phyloP scores from a whole-genome alignment of 2,329 filamentous ascomycete species.

The Venturia carpophila region DNA sequence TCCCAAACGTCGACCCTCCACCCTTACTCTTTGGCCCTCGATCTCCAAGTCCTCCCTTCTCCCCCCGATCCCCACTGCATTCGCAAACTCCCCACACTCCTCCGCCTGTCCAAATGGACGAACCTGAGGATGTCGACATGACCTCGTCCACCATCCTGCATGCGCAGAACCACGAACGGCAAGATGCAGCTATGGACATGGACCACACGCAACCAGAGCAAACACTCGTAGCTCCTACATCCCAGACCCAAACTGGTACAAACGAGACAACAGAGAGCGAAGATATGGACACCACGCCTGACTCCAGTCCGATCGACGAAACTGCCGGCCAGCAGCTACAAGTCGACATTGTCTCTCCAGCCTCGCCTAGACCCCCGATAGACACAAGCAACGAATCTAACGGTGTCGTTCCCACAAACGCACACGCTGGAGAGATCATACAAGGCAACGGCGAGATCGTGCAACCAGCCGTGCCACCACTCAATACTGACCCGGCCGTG shows the following conservation, averaged over 20 bases:
- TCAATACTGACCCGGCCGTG: not conserved
- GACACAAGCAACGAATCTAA: not conserved
- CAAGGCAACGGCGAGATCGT: slow-evolving; percentile 3
- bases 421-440: not conserved
- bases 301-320: slow-evolving; percentile 23
- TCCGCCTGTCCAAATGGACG: slow-evolving; percentile 20
- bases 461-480: not conserved
- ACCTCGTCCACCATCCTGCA: slow-evolving; percentile 28
- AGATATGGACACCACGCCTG: slow-evolving; percentile 34
- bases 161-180: slow-evolving; percentile 22
- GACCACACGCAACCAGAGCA: slow-evolving; percentile 19
- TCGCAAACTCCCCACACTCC: slow-evolving; percentile 14
- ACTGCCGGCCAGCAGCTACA: not conserved
- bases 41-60: slow-evolving; percentile 26
- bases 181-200: slow-evolving; percentile 19
- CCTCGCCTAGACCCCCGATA: not conserved
- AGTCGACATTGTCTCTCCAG: not conserved
- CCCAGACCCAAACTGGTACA: slow-evolving; percentile 19
- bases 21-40: slow-evolving; percentile 31
- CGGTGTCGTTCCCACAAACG: not conserved
- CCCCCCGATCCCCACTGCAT: slow-evolving; percentile 16
- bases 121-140: slow-evolving; percentile 28
- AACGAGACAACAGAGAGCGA: slow-evolving; percentile 28
- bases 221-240: slow-evolving; percentile 25
- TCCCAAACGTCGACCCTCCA: slow-evolving; percentile 29